phyloP scores from a whole-genome alignment of 805 yeast genomes.

The Kuraishia capsulata region DNA sequence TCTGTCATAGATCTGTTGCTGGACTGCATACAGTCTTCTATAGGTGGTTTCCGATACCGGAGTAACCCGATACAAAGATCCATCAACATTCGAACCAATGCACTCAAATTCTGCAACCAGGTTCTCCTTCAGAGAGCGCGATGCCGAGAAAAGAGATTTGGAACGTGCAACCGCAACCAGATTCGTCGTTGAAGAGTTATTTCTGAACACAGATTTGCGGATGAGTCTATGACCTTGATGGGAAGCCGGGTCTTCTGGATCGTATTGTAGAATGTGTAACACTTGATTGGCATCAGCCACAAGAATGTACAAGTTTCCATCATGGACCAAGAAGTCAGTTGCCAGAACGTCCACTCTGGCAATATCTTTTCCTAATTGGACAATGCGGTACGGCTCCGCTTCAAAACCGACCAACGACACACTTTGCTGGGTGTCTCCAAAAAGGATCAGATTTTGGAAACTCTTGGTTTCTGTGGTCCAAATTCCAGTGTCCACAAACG shows the following conservation, averaged over 20 bases:
- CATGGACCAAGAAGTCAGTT: slow-evolving; percentile 69
- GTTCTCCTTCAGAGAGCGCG: background rate
- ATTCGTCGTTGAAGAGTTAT: slow-evolving; percentile 52
- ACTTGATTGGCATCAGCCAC: slow-evolving; percentile 61
- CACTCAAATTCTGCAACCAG: slow-evolving; percentile 38
- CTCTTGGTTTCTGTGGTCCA: slow-evolving; percentile 74
- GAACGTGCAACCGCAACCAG: slow-evolving; percentile 35
- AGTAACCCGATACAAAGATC: slow-evolving; percentile 62
- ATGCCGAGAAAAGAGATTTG: slow-evolving; percentile 14
- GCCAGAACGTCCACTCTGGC: slow-evolving; percentile 52
- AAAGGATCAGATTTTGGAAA: slow-evolving; percentile 69
- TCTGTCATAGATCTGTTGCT: slow-evolving; percentile 79
- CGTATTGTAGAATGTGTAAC: slow-evolving; percentile 72
- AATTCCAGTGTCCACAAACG: slow-evolving; percentile 81
- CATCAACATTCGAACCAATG: slow-evolving; percentile 71
- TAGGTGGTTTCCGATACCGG: slow-evolving; percentile 73
- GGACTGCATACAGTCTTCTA: slow-evolving; percentile 74
- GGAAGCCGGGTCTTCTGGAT: slow-evolving; percentile 86
- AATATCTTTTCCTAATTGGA: slow-evolving; percentile 67
- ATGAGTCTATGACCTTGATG: slow-evolving; percentile 70
- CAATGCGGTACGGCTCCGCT: slow-evolving; percentile 88
- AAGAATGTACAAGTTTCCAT: slow-evolving; percentile 57
- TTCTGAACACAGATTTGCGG: slow-evolving; percentile 59
- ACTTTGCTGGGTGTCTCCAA: slow-evolving; percentile 76
- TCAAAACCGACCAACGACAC: slow-evolving; percentile 83